phyloP scores from a whole-genome alignment of 495 filamentous ascomycete genomes.

The Letharia columbiana region DNA sequence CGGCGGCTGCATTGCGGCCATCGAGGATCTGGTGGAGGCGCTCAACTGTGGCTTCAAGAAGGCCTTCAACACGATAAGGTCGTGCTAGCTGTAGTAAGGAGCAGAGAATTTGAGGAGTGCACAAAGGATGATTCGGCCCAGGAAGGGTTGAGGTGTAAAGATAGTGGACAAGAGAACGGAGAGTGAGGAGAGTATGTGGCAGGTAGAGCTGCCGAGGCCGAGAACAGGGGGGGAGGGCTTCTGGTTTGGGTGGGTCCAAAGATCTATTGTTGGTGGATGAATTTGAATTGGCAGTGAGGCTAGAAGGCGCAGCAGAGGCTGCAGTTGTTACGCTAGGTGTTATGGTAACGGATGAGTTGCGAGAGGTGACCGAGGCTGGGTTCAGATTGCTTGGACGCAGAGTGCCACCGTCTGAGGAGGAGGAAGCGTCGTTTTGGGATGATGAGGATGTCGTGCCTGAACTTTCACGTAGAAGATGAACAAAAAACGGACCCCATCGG shows the following conservation, averaged over 20 bases:
- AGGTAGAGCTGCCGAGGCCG: conserved; percentile 84
- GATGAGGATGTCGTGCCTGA: conserved; percentile 34
- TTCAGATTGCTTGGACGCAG: conserved; percentile 37
- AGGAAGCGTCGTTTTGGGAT: conserved; percentile 23
- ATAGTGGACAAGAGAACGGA: conserved; percentile 81
- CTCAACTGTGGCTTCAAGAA: conserved; percentile 85
- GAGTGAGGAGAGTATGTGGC: conserved; percentile 80
- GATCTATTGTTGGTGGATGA: conserved; percentile 28
- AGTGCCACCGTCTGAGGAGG: conserved; percentile 39
- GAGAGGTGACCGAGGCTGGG: conserved; percentile 35
- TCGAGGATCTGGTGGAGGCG: conserved; percentile 86
- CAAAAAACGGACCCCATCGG: conserved; percentile 92
- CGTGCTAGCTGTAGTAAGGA: conserved; percentile 88
- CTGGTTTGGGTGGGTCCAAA: conserved; percentile 38
- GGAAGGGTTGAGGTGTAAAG: conserved; percentile 88
- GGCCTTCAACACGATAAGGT: conserved; percentile 84
- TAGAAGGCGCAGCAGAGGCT: conserved; percentile 49
- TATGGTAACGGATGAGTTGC: conserved; percentile 79
- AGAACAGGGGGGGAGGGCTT: conserved; percentile 55
- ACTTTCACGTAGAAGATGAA: conserved; percentile 76
- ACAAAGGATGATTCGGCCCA: conserved; percentile 61
- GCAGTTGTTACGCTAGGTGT: conserved; percentile 60
- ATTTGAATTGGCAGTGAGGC: conserved; percentile 37
- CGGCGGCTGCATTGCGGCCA: conserved; percentile 85
- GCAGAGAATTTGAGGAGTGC: conserved; percentile 91